Evolutionary conservation across 805 yeast genomes (phyloP).

Genomic region (Wickerhamiella lipophila): DNA sequence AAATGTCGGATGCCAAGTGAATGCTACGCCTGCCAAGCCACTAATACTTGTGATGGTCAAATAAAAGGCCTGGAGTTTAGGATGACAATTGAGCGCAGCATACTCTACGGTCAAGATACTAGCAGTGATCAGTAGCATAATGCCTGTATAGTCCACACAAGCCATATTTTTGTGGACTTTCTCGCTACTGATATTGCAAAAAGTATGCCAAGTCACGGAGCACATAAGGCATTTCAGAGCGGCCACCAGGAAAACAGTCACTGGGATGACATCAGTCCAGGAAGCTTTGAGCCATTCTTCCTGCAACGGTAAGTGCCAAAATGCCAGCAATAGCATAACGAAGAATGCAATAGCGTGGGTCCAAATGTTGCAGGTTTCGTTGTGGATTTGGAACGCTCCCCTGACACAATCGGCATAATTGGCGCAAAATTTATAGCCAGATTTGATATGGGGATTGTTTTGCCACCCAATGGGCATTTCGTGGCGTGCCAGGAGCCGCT

Average conservation of each 20-base stretch:
- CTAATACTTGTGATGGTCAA: slow-evolving; percentile 50
- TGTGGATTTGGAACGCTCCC: slow-evolving; percentile 55
- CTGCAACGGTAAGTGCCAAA: slow-evolving; percentile 53
- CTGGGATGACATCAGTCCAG: slow-evolving; percentile 38
- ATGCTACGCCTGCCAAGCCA: slow-evolving; percentile 57
- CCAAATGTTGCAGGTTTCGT: slow-evolving; percentile 91
- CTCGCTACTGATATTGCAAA: slow-evolving; percentile 59
- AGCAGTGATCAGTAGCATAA: slow-evolving; percentile 78
- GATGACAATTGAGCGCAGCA: slow-evolving; percentile 54
- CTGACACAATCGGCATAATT: slow-evolving; percentile 46
- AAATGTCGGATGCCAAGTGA: slow-evolving; percentile 88
- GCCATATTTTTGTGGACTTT: slow-evolving; percentile 61
- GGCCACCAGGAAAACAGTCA: slow-evolving; percentile 55
- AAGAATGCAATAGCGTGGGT: slow-evolving; percentile 67
- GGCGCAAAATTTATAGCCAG: slow-evolving; percentile 74
- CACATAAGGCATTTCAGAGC: slow-evolving; percentile 65
- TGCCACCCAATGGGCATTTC: slow-evolving; percentile 89
- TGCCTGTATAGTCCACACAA: slow-evolving; percentile 91
- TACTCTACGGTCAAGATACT: slow-evolving; percentile 81
- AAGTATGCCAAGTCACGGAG: slow-evolving; percentile 86
- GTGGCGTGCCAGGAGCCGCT: slow-evolving; percentile 55
- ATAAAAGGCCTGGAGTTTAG: slow-evolving; percentile 37
- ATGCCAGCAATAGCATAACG: slow-evolving; percentile 42
- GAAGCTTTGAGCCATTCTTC: slow-evolving; percentile 35
- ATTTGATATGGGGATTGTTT: slow-evolving; percentile 72